Evolutionary conservation across 2,329 filamentous ascomycete genomes (phyloP), one percentile per base, ranked within the genome.

Genomic region (Penicillium sp.): DNA sequence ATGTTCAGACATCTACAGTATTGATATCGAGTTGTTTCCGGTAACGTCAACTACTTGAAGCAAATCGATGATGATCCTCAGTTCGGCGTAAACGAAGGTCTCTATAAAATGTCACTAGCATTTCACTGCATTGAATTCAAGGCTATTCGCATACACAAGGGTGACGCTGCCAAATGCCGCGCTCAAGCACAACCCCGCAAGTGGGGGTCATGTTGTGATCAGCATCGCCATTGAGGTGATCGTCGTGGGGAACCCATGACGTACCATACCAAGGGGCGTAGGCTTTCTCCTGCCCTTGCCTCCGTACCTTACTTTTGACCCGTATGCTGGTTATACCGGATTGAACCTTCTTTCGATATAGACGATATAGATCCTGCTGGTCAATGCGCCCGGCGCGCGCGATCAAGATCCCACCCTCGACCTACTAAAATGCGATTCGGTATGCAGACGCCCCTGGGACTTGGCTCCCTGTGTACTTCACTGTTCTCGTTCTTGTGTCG

Each of bases 391-490:
- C 39, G 39, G 39, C 14, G 39, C 39, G 39, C 22, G 22, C 11
- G 22, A 41, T 41, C 24, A 41, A 16, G 9, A 36, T 27, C 22
- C 24, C 2, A 8, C 7, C 10, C 10, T 39, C 36, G 7, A 25
- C 16, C 22, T 3, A 11, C 33, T 36, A 11, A 18, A 6, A 61
- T 61, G 60, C 50, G 49, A 44, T 49, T 62, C 10, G 18, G 53
- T 44, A 39, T 61, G 27, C 53, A 50, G 4, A 54, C 38, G 22
- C 46, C 48, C 20, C 51, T 66, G 44, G 56, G 62, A 5, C 40
- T 69, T 13, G 51, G 56, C 8, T 63, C 60, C 11, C 53, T 69
- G 2, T 60, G 56, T 11, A 54, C 62, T 10, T 28, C 27, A n/a
- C 55, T 59, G 0, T 45, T 65, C 7, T 58, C 61, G 3, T 25